These are phyloP conservation scores for Malus sieversii DNA, from an alignment of 306 rosid genomes.

Conservation along the genomic window DNA sequence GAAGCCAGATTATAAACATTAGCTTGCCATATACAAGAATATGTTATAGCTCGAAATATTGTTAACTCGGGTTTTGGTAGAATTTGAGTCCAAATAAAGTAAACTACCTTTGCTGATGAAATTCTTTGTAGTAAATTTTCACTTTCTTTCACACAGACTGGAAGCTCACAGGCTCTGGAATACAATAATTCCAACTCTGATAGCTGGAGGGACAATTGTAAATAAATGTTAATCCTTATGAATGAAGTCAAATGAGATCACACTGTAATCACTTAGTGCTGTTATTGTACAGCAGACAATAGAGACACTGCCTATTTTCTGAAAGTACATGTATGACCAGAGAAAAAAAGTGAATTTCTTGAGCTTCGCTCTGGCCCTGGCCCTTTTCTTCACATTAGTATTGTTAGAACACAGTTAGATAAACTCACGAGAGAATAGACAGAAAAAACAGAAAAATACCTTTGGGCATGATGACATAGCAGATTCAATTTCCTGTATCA, in stretches of 20 bases:
- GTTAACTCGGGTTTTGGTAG: not conserved
- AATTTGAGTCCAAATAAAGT: not conserved
- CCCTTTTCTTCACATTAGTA: not conserved
- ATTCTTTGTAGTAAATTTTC: constrained; percentile 46
- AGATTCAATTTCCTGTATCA: constrained; percentile 47
- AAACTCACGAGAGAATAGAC: not conserved
- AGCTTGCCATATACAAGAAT: not conserved
- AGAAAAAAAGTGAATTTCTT: not conserved
- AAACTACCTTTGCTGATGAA: constrained; percentile 52
- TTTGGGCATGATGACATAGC: constrained; percentile 43
- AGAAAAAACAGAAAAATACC: constrained; percentile 26
- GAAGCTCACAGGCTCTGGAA: constrained; percentile 56
- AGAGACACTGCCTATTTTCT: not conserved
- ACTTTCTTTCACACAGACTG: constrained; percentile 52
- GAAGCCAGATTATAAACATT: constrained; percentile 17
- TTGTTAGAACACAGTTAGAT: not conserved
- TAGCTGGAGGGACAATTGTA: constrained; percentile 42
- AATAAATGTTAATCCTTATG: constrained; percentile 16
- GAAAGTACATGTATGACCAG: not conserved
- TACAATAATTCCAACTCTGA: constrained; percentile 67
- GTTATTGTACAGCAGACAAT: constrained; percentile 1
- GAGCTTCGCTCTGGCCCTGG: not conserved
- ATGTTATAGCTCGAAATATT: not conserved
- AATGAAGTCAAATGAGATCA: constrained; percentile 26
- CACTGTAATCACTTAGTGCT: not conserved